Percentiles rank a stretch among this genome's conserved stretches.
These are phyloP conservation scores for Macrolepiota fuliginosa DNA, from an alignment of 768 basidiomycete genomes.

Conservation along the genomic window DNA sequence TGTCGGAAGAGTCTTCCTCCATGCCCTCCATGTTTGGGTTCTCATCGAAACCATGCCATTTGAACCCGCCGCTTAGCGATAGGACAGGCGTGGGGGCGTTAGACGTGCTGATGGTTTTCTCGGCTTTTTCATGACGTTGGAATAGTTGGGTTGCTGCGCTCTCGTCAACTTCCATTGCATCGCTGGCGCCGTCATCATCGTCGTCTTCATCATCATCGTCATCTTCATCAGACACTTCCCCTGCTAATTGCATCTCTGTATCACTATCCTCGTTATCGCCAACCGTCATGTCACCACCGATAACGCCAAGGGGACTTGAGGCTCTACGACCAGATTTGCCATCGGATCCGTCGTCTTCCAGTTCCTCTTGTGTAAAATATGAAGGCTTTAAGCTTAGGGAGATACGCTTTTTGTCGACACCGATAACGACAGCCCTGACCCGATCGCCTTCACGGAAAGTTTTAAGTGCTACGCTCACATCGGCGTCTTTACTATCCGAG, in stretches of 20 bases:
- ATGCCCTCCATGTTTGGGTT: constrained; percentile 34
- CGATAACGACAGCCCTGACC: constrained; percentile 75
- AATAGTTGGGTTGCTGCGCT: constrained; percentile 27
- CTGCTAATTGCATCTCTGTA: constrained; percentile 7
- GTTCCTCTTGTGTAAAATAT: constrained; percentile 71
- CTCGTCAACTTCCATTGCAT: constrained; percentile 45
- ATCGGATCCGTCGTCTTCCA: constrained; percentile 32
- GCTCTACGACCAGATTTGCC: constrained; percentile 24
- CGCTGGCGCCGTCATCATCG: constrained; percentile 32
- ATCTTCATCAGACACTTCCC: not conserved
- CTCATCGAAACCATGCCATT: constrained; percentile 54
- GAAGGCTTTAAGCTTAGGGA: constrained; percentile 91
- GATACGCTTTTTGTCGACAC: constrained; percentile 72
- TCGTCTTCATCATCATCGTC: no score
- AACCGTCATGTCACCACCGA: constrained; percentile 18
- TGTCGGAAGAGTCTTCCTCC: constrained; percentile 40
- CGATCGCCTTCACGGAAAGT: constrained; percentile 86
- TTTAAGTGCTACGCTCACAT: constrained; percentile 72
- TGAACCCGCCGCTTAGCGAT: constrained; percentile 60
- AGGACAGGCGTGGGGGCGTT: constrained; percentile 36
- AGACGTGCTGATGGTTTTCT: constrained; percentile 12
- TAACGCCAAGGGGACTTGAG: constrained; percentile 17
- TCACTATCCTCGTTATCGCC: constrained; percentile 17
- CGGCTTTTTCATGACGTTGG: constrained; percentile 8
- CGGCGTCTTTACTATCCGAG: constrained; percentile 83